Evolutionary conservation across 805 yeast species (phyloP), one percentile per base, ranked within the genome.

Genomic region (Kazachstania martiniae): DNA sequence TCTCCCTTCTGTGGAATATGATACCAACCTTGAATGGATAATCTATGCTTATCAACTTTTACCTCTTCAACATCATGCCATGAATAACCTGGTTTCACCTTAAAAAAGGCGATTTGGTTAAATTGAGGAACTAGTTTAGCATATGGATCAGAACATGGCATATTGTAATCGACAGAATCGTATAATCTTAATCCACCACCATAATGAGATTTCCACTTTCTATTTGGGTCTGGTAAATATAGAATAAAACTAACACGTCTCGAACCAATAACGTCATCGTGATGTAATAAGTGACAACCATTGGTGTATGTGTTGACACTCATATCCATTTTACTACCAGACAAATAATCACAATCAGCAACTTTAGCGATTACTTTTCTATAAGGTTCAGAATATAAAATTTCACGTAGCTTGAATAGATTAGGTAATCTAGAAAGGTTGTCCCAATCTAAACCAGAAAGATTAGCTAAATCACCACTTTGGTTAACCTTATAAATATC

Each of bases 31-130:
- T 91, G 95, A 38, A 91, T 84, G 1, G 95, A 83, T 22, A 91
- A 62, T 49, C 99, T 69, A 41, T 86, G 94, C 51, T 79, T 83
- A 50, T 87, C 94, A 2, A 77, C 94, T 39, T 78, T 70, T 1
- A 93, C 98, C 56, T 91, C 98, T 59, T 93, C 97, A 9, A 91
- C 99, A 47, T 93, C 98, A 56, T 91, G 99, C 68, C 91, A 91
- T 2, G 95, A 82, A 30, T 79, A 70, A 0, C 98, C 99, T 1
- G 98, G 99, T 51, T 86, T 91, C 10, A 91, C 97, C 4, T 81
- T 79, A 66, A 91, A 91, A 51, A 91, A 84, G 0, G 97, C 95
- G 51, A 91, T 78, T 57, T 91, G 96, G 53, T 91, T 91, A 66
- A 91, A 91, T 44, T 83, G 93, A 1, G 98, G 98, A 1, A 85